A percentile compares a stretch with the other conserved stretches of the same genome.
Evolutionary conservation across 169 alveolate species (phyloP).

Genomic region (Cystoisospora suis): DNA sequence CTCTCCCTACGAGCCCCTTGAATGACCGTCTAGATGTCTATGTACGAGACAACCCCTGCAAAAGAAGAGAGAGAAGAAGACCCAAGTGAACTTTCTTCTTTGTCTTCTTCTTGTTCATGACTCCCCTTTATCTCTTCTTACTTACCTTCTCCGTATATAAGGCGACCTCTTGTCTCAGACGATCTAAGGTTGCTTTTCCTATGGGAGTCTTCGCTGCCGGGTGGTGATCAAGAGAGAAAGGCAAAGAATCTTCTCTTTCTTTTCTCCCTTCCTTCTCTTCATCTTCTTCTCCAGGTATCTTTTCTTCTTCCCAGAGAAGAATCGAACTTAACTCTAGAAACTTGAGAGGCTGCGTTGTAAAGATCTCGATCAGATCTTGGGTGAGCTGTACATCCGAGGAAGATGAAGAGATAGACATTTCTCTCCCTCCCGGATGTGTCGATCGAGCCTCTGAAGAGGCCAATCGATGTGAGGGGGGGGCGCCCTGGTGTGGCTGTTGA

Average conservation of each 20-base stretch:
- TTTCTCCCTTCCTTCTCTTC: background rate
- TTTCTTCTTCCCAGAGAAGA: background rate
- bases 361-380: background rate
- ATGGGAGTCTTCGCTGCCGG: conserved; percentile 44
- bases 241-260: conserved; percentile 12
- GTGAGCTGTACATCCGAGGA: background rate
- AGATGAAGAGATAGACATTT: background rate
- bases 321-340: background rate
- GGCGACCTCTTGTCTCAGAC: conserved; percentile 42
- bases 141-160: conserved; percentile 37
- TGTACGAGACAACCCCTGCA: background rate
- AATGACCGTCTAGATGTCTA: background rate
- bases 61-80: background rate
- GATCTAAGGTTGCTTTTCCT: conserved; percentile 38
- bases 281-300: background rate
- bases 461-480: background rate
- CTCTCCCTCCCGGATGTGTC: background rate
- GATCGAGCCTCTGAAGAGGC: background rate
- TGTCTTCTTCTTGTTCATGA: background rate
- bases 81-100: too few relatives aligned
- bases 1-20: background rate
- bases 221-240: conserved; percentile 47
- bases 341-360: conserved; percentile 4
- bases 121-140: background rate
- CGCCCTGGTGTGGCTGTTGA: background rate